phyloP scores from a whole-genome alignment of 192 early-diverging fungal genomes.

The Coemansia sp. region DNA sequence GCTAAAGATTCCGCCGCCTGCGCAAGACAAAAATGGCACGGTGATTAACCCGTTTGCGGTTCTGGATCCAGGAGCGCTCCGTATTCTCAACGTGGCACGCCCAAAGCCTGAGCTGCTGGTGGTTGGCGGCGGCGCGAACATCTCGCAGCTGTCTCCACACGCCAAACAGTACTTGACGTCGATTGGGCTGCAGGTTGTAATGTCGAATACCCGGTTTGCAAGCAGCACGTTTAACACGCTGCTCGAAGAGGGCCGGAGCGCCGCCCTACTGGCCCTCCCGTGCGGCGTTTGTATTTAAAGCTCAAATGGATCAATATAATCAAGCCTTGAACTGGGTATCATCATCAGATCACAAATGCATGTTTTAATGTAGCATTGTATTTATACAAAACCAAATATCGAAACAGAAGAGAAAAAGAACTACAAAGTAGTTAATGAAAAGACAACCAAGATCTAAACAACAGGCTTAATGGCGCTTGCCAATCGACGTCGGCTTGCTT shows the following conservation, averaged over 20 bases:
- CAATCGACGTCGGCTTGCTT: conserved; percentile 38
- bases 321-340: no score
- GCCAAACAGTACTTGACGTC: conserved; percentile 39
- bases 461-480: conserved; percentile 30
- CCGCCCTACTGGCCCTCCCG: conserved; percentile 39
- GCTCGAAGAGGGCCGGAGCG: conserved; percentile 45
- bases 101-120: conserved; percentile 52
- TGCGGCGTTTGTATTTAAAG: conserved; percentile 22
- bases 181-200: conserved; percentile 44
- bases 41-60: conserved; percentile 27
- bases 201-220: conserved; percentile 39
- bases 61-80: conserved; percentile 25
- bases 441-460: not conserved
- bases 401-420: not conserved
- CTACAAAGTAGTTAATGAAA: not conserved
- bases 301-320: no score
- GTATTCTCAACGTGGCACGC: conserved; percentile 30
- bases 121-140: conserved; percentile 42
- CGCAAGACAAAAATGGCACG: conserved; percentile 11
- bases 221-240: conserved; percentile 45
- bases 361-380: not conserved
- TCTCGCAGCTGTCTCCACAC: conserved; percentile 19
- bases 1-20: conserved; percentile 47
- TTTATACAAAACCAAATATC: not conserved
- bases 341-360: not conserved